These are phyloP conservation scores for Barnettozyma wickerhamii DNA, from an alignment of 805 yeast genomes.

Conservation along the genomic window DNA sequence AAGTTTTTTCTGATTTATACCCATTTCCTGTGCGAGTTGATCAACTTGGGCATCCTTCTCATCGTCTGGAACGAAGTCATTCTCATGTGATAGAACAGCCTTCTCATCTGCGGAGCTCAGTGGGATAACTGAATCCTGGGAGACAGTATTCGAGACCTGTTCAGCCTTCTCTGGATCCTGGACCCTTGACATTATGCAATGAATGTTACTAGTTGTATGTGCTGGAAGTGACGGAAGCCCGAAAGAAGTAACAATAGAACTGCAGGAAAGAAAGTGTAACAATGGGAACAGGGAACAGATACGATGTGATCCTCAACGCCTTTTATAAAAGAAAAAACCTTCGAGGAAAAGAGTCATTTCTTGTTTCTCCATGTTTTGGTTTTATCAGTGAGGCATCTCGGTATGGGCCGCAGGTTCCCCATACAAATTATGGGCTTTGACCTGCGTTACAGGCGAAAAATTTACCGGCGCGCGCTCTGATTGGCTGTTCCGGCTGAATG, in stretches of 20 bases:
- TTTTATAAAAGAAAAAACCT: too few species aligned
- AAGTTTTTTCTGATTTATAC: constrained; percentile 51
- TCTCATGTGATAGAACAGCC: neutral
- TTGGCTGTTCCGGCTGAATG: neutral
- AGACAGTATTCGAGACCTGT: neutral
- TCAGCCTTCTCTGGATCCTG: neutral
- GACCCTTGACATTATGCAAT: neutral
- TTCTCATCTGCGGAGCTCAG: neutral
- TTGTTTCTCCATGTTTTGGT: too few species aligned
- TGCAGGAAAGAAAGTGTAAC: too few species aligned
- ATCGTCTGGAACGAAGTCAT: constrained; percentile 18
- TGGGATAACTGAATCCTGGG: neutral
- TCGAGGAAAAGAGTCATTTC: too few species aligned
- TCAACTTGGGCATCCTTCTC: constrained; percentile 22
- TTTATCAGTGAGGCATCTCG: neutral
- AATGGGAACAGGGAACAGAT: too few species aligned
- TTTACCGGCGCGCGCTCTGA: neutral
- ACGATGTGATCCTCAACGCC: too few species aligned
- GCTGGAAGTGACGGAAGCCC: too few species aligned
- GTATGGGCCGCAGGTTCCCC: neutral
- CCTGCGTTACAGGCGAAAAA: neutral
- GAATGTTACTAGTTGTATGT: too few species aligned
- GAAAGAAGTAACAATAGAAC: too few species aligned
- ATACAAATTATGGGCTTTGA: neutral
- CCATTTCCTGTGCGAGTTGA: constrained; percentile 38